phyloP scores from a whole-genome alignment of 805 yeast species.

The Grigorovia transvaalensis region DNA sequence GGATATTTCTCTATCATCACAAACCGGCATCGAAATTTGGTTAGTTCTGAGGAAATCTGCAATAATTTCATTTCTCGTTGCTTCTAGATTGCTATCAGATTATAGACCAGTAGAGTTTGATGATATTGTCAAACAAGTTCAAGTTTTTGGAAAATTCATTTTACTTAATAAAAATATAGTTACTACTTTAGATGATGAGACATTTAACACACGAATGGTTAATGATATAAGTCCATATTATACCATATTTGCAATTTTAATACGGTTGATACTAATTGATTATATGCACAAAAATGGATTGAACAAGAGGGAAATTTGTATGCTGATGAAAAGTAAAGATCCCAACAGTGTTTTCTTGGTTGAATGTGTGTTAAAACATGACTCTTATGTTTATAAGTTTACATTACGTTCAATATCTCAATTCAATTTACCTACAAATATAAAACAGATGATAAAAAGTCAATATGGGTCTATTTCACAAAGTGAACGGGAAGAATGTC shows the following conservation, averaged over 20 bases:
- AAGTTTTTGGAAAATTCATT: background rate
- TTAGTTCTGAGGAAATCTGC: constrained; percentile 4
- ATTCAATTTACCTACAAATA: constrained; percentile 16
- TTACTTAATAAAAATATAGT: background rate
- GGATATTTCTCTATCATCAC: constrained; percentile 3
- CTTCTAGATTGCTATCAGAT: background rate
- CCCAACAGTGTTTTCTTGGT: background rate
- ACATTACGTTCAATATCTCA: constrained; percentile 14
- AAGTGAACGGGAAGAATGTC: background rate
- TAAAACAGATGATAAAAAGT: constrained; percentile 11
- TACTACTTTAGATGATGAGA: background rate
- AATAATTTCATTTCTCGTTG: background rate
- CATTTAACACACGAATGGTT: background rate
- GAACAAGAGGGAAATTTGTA: constrained; percentile 50
- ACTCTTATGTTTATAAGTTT: constrained; percentile 15
- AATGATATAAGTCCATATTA: constrained; percentile 5
- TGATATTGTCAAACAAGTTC: constrained; percentile 3
- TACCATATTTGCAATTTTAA: constrained; percentile 3
- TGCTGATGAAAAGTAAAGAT: constrained; percentile 35
- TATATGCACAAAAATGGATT: constrained; percentile 11
- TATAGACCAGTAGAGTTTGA: constrained; percentile 1
- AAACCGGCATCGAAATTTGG: constrained; percentile 12
- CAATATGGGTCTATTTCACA: constrained; percentile 1
- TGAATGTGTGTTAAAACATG: constrained; percentile 35
- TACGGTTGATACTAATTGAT: constrained; percentile 1